A percentile compares a stretch with the other conserved stretches of the same genome.
phyloP scores from a whole-genome alignment of 768 basidiomycete species.

The Pulveroboletus ravenelii region DNA sequence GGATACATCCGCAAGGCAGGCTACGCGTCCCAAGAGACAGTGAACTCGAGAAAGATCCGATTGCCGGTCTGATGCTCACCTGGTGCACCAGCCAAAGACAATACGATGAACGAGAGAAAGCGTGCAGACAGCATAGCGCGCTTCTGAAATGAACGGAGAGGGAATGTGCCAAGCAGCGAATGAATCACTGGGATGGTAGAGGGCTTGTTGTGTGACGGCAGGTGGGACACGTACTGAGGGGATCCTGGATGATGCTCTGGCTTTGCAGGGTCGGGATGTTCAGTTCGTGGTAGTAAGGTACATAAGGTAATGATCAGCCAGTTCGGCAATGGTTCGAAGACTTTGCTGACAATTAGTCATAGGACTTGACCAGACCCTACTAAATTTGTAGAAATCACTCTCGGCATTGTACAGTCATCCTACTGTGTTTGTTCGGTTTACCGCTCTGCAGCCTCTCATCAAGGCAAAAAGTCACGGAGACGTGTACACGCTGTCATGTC shows the following conservation, averaged over 20 bases:
- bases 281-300: not conserved
- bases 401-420: no score
- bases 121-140: not conserved
- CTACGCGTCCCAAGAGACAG: not conserved
- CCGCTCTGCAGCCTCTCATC: no score
- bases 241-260: not conserved
- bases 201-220: not conserved
- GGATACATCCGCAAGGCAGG: constrained; percentile 23
- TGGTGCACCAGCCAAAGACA: constrained; percentile 4
- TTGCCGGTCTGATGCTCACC: not conserved
- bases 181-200: no score
- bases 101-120: not conserved
- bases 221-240: not conserved
- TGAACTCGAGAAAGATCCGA: not conserved
- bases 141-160: not conserved
- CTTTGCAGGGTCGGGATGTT: not conserved
- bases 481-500: no score
- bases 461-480: no score
- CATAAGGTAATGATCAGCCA: not conserved
- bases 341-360: no score
- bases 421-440: no score
- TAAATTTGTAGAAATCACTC: not conserved
- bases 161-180: not conserved
- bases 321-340: not conserved
- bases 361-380: no score